Conservation (phyloP, 2,329 filamentous ascomycete species). For the Bipolaris cookei region DNA sequence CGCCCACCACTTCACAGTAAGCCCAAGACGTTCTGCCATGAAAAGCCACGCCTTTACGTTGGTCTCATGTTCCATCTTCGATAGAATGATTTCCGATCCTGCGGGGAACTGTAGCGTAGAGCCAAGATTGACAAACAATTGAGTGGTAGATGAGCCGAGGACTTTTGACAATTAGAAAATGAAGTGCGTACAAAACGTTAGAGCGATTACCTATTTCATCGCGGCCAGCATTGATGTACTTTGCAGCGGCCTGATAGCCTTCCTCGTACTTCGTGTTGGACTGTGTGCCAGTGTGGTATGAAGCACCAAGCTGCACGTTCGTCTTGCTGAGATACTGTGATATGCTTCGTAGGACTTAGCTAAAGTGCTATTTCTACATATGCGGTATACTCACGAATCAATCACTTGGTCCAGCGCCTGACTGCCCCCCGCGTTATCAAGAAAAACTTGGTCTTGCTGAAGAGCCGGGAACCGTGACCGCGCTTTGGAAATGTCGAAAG, state of each 20-base stretch:
- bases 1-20: conserved; percentile 74
- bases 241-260: conserved; percentile 69
- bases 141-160: conserved; percentile 75
- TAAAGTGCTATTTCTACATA: not conserved
- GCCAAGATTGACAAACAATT: conserved; percentile 73
- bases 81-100: conserved; percentile 72
- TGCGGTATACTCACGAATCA: conserved; percentile 59
- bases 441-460: conserved; percentile 69
- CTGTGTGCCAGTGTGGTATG: conserved; percentile 65
- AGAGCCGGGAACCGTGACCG: conserved; percentile 73
- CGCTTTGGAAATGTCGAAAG: conserved; percentile 62
- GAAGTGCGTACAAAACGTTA: not conserved
- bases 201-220: conserved; percentile 65
- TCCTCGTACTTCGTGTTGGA: conserved; percentile 66
- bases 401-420: conserved; percentile 72
- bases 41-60: conserved; percentile 77
- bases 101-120: conserved; percentile 40
- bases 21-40: conserved; percentile 65
- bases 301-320: conserved; percentile 78
- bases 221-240: conserved; percentile 70
- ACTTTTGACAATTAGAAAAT: conserved; percentile 52
- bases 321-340: conserved; percentile 68
- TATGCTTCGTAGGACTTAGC: conserved; percentile 53
- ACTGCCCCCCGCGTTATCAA: conserved; percentile 81
- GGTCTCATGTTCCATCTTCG: conserved; percentile 76